Conservation (phyloP, 106 monocot genomes). For the Amphibolis antarctica region DNA sequence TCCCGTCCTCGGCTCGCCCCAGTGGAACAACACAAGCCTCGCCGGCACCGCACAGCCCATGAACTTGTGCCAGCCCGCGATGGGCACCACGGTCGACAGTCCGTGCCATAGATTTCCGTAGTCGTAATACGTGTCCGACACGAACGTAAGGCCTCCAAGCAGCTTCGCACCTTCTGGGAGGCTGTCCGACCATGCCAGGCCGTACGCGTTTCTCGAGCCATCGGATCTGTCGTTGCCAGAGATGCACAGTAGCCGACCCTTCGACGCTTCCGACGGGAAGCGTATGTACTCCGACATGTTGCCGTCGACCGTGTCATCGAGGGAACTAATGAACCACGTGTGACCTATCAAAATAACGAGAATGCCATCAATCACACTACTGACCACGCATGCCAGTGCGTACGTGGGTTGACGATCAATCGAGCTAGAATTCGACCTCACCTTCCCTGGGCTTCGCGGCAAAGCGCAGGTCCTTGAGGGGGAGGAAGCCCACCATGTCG, state of each 20-base stretch:
- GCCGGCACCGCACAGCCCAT: slow-evolving; percentile 27
- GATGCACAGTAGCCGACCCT: slow-evolving; percentile 43
- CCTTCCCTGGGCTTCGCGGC: slow-evolving; percentile 14
- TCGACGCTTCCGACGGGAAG: slow-evolving; percentile 48
- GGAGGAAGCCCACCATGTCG: slow-evolving; percentile 45
- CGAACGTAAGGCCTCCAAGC: slow-evolving; percentile 37
- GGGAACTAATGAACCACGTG: slow-evolving; percentile 23
- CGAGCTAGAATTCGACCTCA: slow-evolving; percentile 52
- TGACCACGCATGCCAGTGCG: neutral
- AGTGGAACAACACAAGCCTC: slow-evolving; percentile 64
- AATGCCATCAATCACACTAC: too few relatives aligned
- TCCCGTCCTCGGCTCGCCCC: slow-evolving; percentile 40
- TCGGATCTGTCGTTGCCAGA: slow-evolving; percentile 25
- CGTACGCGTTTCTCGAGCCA: slow-evolving; percentile 53
- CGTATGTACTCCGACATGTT: slow-evolving; percentile 29
- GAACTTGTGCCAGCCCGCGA: slow-evolving; percentile 40
- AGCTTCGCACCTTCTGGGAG: slow-evolving; percentile 38
- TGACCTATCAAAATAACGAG: neutral
- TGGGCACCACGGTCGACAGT: slow-evolving; percentile 34
- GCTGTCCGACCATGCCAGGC: slow-evolving; percentile 43
- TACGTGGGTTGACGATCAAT: neutral
- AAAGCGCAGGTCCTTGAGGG: slow-evolving; percentile 38
- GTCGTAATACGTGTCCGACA: slow-evolving; percentile 63
- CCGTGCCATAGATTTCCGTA: slow-evolving; percentile 69
- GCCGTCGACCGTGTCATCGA: slow-evolving; percentile 34